Base-by-base conservation (phyloP, 371 early-diverging fungal species). In the Mucor plumbeus region DNA sequence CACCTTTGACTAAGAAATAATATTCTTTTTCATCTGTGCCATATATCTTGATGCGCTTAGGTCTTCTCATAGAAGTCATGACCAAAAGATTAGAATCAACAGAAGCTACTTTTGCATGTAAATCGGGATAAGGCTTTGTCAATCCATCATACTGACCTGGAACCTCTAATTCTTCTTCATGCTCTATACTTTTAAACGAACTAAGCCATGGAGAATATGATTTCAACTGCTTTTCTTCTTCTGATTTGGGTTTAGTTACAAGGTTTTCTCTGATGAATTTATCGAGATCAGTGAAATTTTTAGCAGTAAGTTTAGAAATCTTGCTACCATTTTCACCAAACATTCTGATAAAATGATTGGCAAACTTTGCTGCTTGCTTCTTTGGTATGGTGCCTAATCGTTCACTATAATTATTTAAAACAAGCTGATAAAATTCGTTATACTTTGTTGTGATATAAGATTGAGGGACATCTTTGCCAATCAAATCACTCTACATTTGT, bases 1-100 rank as follows among this genome's bases (percentile, higher is more conserved):
- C 94, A 15, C 91, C 93, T 88, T 94, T 94, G 33, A 92, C 90
- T 19, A 94, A 80, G 74, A 90, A 92, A 13, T 79, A 65, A 43
- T 92, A 83, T 35, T 88, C 87, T 36, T 81, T 80, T 62, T 89
- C 93, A 61, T 94, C 92, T 13, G 86, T 81, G 0, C 92, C 94
- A 59, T 90, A 76, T 21, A 92, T 87, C n/a, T 73, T 79, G 19
- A 92, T 63, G 19, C 89, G 74, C 67, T 92, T 94, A 6, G 94
- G 94, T 57, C 86, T 84, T 55, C 94, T 78, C 43, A 92, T 78
- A 1, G 93, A 92, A 15, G 70, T 65, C 90, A 92, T 86, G 4
- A 89, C 87, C 7, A 90, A 75, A 0, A 94, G 76, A 10, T 80
- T 69, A 6, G 85, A 78, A 55, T 88, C 85, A 77, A 94, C 89